Evolutionary conservation across 2,329 filamentous ascomycete genomes (phyloP).

Genomic region (Purpureocillium takamizusanense): DNA sequence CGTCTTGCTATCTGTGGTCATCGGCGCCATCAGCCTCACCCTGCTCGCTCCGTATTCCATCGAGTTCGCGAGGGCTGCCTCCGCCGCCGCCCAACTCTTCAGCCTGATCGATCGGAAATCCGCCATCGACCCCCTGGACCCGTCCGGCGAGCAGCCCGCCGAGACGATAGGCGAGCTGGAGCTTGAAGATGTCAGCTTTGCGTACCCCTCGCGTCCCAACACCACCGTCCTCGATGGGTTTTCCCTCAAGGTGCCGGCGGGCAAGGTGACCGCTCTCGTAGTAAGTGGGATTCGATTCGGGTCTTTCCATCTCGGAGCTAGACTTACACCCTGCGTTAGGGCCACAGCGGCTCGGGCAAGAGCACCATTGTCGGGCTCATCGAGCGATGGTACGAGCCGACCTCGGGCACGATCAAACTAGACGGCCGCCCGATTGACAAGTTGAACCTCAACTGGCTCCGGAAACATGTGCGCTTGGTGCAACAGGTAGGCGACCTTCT

Average conservation of each 20-base stretch:
- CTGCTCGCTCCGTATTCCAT: constrained; percentile 26
- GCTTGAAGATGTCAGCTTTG: constrained; percentile 31
- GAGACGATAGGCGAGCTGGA: constrained; percentile 23
- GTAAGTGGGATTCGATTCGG: no score
- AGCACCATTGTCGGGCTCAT: constrained; percentile 29
- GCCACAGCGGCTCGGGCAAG: constrained; percentile 28
- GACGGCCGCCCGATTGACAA: constrained; percentile 23
- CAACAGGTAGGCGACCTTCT: constrained; percentile 16
- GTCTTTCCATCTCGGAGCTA: no score
- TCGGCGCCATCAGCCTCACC: constrained; percentile 26
- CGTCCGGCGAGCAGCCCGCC: constrained; percentile 18
- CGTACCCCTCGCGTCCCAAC: constrained; percentile 34
- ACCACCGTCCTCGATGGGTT: constrained; percentile 32
- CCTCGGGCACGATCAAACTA: constrained; percentile 23
- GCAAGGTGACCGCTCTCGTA: constrained; percentile 33
- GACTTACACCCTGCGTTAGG: constrained; percentile 13
- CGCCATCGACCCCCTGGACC: constrained; percentile 24
- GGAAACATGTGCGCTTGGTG: constrained; percentile 26
- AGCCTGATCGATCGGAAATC: constrained; percentile 27
- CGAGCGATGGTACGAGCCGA: constrained; percentile 29
- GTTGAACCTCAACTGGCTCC: constrained; percentile 29
- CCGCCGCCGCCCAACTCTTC: constrained; percentile 25
- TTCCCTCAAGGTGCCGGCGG: constrained; percentile 31
- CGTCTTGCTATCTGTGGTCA: constrained; percentile 28
- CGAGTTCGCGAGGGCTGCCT: constrained; percentile 27